A percentile compares a stretch with the other conserved stretches of the same genome.
phyloP scores from a whole-genome alignment of 495 filamentous ascomycete genomes.

The Podospora pseudopauciseta region DNA sequence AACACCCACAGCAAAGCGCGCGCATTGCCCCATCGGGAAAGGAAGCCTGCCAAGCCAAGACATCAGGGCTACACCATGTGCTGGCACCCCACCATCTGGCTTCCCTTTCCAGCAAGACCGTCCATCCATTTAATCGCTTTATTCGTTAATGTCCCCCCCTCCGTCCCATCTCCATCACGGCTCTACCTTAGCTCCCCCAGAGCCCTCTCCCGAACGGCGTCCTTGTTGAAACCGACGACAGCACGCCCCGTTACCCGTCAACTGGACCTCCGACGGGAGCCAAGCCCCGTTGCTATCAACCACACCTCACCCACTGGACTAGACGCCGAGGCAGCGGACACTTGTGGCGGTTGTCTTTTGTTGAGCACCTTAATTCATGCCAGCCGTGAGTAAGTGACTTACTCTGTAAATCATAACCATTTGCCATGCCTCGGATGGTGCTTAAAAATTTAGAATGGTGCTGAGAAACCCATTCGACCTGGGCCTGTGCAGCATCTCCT shows the following conservation, averaged over 20 bases:
- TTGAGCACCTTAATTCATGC: background rate
- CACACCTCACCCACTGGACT: background rate
- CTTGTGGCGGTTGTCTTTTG: background rate
- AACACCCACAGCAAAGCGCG: background rate
- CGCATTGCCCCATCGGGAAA: constrained; percentile 25
- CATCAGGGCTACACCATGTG: constrained; percentile 18
- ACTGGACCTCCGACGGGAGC: background rate
- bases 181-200: too few species aligned
- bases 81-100: background rate
- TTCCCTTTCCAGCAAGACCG: background rate
- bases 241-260: background rate
- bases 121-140: background rate
- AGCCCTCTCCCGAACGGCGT: background rate
- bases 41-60: constrained; percentile 17
- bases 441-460: background rate
- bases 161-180: too few species aligned
- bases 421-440: background rate
- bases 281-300: too few species aligned
- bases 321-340: background rate
- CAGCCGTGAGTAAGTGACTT: background rate
- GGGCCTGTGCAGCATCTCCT: constrained; percentile 18
- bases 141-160: background rate
- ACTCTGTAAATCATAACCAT: background rate
- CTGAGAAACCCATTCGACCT: background rate
- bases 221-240: background rate